These are phyloP conservation scores for Rhizoclosmatium globosum DNA, from an alignment of 192 early-diverging fungal species.

Conservation along the genomic window DNA sequence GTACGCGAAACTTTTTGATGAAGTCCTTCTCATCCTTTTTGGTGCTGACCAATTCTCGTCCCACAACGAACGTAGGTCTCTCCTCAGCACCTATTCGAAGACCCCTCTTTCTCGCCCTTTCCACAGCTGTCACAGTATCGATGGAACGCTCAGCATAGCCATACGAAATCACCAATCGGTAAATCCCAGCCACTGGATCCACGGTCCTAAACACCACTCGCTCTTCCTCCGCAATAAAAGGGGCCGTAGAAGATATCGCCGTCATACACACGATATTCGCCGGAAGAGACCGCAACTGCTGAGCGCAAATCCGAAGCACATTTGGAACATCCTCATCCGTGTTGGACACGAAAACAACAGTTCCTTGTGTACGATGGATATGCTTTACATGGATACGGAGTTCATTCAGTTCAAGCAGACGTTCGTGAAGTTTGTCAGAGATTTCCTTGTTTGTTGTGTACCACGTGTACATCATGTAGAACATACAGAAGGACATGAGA, in stretches of 20 bases:
- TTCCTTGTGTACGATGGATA: conserved; percentile 46
- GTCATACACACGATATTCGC: conserved; percentile 55
- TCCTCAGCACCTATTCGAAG: conserved; percentile 45
- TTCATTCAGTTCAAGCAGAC: conserved; percentile 45
- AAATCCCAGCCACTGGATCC: conserved; percentile 51
- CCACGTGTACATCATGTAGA: conserved; percentile 54
- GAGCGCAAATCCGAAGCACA: conserved; percentile 53
- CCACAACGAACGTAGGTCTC: conserved; percentile 47
- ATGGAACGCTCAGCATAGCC: conserved; percentile 55
- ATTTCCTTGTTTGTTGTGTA: conserved; percentile 45
- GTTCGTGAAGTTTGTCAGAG: conserved; percentile 37
- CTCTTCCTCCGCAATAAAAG: conserved; percentile 57
- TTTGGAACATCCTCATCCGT: conserved; percentile 57
- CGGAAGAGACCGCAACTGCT: conserved; percentile 45
- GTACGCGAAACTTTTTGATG: conserved; percentile 22
- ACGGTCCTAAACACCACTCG: conserved; percentile 51
- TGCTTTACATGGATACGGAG: conserved; percentile 46
- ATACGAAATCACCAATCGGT: conserved; percentile 55
- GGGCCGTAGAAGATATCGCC: conserved; percentile 42
- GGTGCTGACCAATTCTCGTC: conserved; percentile 42
- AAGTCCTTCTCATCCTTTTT: conserved; percentile 14
- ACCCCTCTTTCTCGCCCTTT: conserved; percentile 48
- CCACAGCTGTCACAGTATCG: conserved; percentile 44
- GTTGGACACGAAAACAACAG: conserved; percentile 54
- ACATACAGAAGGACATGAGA: conserved; percentile 37